Conservation (phyloP, 163 green algal species). For the Picocystis sp. region DNA sequence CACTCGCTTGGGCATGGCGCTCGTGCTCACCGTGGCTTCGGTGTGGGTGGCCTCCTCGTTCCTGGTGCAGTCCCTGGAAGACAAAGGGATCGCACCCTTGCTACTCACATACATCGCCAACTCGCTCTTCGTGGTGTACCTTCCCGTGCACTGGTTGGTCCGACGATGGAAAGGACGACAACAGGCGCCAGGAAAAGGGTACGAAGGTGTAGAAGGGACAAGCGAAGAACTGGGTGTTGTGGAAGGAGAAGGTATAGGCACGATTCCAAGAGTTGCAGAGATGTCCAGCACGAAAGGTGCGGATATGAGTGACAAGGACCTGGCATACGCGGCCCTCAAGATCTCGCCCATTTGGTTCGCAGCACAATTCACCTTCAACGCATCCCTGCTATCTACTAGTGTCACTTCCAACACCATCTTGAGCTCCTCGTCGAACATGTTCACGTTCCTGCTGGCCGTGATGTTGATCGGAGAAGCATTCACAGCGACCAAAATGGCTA, state of each 20-base stretch:
- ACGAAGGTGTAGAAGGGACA: neutral
- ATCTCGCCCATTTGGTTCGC: conserved; percentile 79
- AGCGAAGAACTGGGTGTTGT: neutral
- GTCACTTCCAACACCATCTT: conserved; percentile 95
- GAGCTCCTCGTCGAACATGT: conserved; percentile 58
- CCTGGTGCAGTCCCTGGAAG: conserved; percentile 48
- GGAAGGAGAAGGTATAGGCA: neutral
- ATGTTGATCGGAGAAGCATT: conserved; percentile 44
- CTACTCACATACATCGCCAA: conserved; percentile 80
- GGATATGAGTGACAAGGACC: neutral
- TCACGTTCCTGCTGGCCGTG: conserved; percentile 65
- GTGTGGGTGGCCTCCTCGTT: conserved; percentile 69
- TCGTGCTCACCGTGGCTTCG: neutral
- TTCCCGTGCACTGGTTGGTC: conserved; percentile 33
- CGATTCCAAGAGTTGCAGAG: neutral
- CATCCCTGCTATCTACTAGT: conserved; percentile 51
- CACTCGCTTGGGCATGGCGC: too few species aligned
- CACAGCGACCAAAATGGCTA: conserved; percentile 34
- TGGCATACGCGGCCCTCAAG: conserved; percentile 15
- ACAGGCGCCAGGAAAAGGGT: neutral
- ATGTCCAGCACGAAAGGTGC: neutral
- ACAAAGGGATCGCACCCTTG: conserved; percentile 43
- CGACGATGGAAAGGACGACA: neutral
- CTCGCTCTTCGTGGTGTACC: conserved; percentile 65
- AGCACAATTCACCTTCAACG: conserved; percentile 83